phyloP scores from a whole-genome alignment of 1,284 basidiomycete species.

The Cutaneotrichosporon sp. region DNA sequence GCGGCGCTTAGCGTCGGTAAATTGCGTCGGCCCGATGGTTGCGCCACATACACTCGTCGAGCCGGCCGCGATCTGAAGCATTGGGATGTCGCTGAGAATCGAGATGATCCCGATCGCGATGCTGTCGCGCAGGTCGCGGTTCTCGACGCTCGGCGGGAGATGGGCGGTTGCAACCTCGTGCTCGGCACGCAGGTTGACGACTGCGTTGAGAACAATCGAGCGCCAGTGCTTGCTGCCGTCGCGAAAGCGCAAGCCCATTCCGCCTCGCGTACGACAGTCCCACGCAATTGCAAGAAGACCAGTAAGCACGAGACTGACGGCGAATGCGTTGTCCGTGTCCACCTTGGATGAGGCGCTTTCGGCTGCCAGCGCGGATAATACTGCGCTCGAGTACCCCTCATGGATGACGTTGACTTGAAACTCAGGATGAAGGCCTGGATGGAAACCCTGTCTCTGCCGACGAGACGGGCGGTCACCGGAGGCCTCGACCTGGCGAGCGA shows the following conservation, averaged over 20 bases:
- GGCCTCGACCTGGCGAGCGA: conserved; percentile 15
- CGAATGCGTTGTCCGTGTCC: conserved; percentile 36
- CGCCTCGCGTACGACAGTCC: conserved; percentile 45
- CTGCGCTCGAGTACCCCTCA: conserved; percentile 39
- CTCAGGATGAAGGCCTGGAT: conserved; percentile 45
- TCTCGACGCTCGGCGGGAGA: conserved; percentile 30
- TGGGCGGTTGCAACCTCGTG: conserved; percentile 34
- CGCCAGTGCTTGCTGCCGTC: conserved; percentile 46
- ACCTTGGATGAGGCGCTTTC: conserved; percentile 27
- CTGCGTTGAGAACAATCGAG: conserved; percentile 38
- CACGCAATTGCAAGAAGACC: conserved; percentile 44
- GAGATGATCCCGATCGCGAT: conserved; percentile 46
- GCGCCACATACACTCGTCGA: conserved; percentile 39
- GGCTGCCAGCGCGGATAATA: conserved; percentile 35
- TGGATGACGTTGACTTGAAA: conserved; percentile 35
- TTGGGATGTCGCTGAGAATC: conserved; percentile 45
- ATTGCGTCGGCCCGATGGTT: conserved; percentile 37
- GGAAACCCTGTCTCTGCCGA: conserved; percentile 15
- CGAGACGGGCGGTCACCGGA: not conserved
- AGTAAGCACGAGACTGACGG: conserved; percentile 37
- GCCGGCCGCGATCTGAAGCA: conserved; percentile 46
- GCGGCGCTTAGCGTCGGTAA: conserved; percentile 38
- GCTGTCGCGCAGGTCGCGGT: conserved; percentile 40
- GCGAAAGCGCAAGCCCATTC: conserved; percentile 44
- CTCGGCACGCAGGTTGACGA: conserved; percentile 39